These are phyloP conservation scores for Lecanicillium sp. DNA, from an alignment of 2,329 filamentous ascomycete species.

Conservation along the genomic window DNA sequence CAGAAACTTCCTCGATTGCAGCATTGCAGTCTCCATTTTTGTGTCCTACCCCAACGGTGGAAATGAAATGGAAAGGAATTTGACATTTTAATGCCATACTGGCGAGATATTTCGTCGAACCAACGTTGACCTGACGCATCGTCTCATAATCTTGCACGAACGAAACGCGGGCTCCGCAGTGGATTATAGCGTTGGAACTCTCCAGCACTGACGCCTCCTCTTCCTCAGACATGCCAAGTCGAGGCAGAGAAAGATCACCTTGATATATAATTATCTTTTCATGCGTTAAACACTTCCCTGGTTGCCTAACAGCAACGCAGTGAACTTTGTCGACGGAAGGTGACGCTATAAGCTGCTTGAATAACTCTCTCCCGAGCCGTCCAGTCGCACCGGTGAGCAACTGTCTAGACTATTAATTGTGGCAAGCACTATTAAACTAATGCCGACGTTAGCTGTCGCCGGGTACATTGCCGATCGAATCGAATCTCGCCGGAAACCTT, in stretches of 20 bases:
- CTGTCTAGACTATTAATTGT: no score
- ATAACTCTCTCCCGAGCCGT: not conserved
- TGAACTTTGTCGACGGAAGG: not conserved
- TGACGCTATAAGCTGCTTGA: not conserved
- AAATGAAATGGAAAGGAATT: constrained; percentile 1
- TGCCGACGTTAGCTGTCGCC: constrained; percentile 6
- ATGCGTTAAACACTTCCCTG: constrained; percentile 7
- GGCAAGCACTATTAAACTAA: no score
- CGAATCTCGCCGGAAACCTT: constrained; percentile 5
- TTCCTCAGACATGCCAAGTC: not conserved
- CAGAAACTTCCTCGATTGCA: constrained; percentile 6
- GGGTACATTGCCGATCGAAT: constrained; percentile 9
- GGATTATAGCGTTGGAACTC: not conserved
- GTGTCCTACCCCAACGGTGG: not conserved
- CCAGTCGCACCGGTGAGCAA: constrained; percentile 1
- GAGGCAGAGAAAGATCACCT: not conserved
- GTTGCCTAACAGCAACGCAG: constrained; percentile 1
- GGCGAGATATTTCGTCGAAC: constrained; percentile 23
- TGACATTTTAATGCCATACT: constrained; percentile 13
- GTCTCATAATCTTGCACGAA: constrained; percentile 28
- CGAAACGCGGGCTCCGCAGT: constrained; percentile 34
- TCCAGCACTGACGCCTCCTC: not conserved
- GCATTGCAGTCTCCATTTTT: not conserved
- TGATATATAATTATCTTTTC: not conserved
- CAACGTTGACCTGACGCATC: constrained; percentile 25